phyloP scores from a whole-genome alignment of 2,329 filamentous ascomycete genomes.

The Colletotrichum lentis region DNA sequence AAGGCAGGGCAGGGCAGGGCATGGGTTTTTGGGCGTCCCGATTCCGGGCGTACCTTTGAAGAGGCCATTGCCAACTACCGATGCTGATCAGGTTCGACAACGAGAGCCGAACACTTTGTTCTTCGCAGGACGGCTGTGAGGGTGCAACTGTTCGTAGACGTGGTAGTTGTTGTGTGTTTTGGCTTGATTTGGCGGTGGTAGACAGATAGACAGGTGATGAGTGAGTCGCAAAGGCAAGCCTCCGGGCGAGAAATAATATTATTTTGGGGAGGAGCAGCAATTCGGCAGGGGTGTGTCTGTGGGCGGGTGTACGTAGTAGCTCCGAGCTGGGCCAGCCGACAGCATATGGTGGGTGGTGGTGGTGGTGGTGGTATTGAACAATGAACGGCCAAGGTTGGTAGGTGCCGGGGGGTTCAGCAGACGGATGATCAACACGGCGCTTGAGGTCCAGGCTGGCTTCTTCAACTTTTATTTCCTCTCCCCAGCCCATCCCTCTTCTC shows the following conservation, averaged over 20 bases:
- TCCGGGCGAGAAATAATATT: conserved; percentile 40
- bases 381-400: conserved; percentile 13
- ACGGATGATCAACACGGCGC: conserved; percentile 33
- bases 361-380: conserved; percentile 31
- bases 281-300: conserved; percentile 39
- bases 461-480: conserved; percentile 24
- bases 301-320: conserved; percentile 38
- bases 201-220: conserved; percentile 28
- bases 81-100: conserved; percentile 41
- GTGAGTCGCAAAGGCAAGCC: conserved; percentile 38
- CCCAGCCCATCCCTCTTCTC: background rate
- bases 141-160: conserved; percentile 13
- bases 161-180: conserved; percentile 5
- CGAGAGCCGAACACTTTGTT: conserved; percentile 38
- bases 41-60: conserved; percentile 62
- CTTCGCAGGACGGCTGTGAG: conserved; percentile 42
- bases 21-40: conserved; percentile 26
- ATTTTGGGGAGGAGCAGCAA: conserved; percentile 41
- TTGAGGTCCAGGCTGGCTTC: conserved; percentile 33
- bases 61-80: conserved; percentile 64
- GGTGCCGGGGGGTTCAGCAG: conserved; percentile 27
- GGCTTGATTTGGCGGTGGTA: conserved; percentile 27
- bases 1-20: conserved; percentile 33
- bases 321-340: conserved; percentile 37
- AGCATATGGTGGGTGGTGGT: conserved; percentile 31